These are phyloP conservation scores for barrel medic (Medicago truncatula) DNA, from an alignment of 306 rosid genomes.

Conservation along the genomic window MtrunA17r5.0-ANR NC_053043.1:18410501-18411000, in stretches of 20 bases:
- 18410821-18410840: constrained; percentile 42
- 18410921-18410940: constrained; percentile 61
- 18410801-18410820: constrained; percentile 20
- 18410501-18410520: background rate
- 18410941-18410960: constrained; percentile 13
- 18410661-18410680: constrained; percentile 21
- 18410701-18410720: background rate
- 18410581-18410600: background rate
- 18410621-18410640: constrained; percentile 1
- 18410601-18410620: constrained; percentile 1
- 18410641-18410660: constrained; percentile 1
- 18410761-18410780: background rate
- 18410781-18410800: too few species aligned
- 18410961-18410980: constrained; percentile 21
- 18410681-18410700: background rate
- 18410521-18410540: background rate
- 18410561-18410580: background rate
- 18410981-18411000: constrained; percentile 2
- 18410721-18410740: background rate
- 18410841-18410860: constrained; percentile 34
- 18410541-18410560: background rate
- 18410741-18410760: constrained; percentile 3
- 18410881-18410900: constrained; percentile 54
- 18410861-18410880: constrained; percentile 42
- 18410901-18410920: constrained; percentile 53